These are phyloP conservation scores for Pleurotus ostreatus DNA, from an alignment of 768 basidiomycete genomes.

Conservation along the genomic window DNA sequence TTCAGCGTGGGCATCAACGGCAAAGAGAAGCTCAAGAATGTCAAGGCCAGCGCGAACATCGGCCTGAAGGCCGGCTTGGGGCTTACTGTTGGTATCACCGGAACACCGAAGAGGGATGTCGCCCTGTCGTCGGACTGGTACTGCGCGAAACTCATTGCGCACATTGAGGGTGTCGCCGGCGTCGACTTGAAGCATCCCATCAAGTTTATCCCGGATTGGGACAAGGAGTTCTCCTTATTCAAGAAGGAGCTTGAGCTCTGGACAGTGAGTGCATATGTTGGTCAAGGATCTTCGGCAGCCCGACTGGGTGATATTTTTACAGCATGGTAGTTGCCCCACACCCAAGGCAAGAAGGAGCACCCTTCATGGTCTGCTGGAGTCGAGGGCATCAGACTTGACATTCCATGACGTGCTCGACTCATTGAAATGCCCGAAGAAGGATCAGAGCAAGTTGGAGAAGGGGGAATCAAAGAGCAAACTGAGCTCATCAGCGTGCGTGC, in stretches of 20 bases:
- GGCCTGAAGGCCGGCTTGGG: background rate
- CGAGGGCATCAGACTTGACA: background rate
- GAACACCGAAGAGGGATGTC: background rate
- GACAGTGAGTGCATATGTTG: background rate
- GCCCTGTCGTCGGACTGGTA: background rate
- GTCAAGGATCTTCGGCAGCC: too few relatives aligned
- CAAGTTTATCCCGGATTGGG: background rate
- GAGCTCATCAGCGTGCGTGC: background rate
- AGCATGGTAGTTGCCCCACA: background rate
- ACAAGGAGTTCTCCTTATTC: background rate
- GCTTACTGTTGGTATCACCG: background rate
- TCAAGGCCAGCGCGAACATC: background rate
- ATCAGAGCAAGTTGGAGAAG: background rate
- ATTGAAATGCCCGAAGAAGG: constrained; percentile 1
- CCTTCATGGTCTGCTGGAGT: background rate
- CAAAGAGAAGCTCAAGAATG: background rate
- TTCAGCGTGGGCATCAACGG: background rate
- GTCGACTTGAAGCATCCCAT: background rate
- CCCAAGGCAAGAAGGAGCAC: background rate
- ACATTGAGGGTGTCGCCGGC: background rate
- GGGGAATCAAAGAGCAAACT: background rate
- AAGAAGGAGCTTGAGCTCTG: background rate
- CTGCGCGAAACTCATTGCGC: background rate
- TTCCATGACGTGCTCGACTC: background rate
- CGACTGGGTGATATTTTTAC: background rate